Percentiles rank a stretch among this genome's conserved stretches.
These are phyloP conservation scores for Cystoisospora suis DNA, from an alignment of 169 alveolate species.

Conservation along the genomic window DNA sequence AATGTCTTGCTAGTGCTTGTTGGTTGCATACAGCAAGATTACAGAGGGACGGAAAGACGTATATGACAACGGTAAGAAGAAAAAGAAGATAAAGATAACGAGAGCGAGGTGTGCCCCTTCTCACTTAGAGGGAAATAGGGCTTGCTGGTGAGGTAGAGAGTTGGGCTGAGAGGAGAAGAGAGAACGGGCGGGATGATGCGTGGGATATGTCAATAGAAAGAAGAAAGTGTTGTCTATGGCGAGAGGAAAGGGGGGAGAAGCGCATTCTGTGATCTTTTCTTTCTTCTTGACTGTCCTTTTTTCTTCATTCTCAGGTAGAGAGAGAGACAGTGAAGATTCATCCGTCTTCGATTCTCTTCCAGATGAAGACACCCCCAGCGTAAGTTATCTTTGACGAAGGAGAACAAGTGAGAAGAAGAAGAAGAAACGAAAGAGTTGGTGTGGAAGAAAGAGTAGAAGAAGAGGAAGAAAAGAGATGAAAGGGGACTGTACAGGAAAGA, in stretches of 20 bases:
- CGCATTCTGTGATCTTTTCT: background rate
- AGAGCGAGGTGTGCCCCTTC: background rate
- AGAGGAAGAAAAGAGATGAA: background rate
- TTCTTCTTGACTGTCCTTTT: background rate
- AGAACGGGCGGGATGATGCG: too few species aligned
- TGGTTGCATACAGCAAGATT: conserved; percentile 40
- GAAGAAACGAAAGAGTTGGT: background rate
- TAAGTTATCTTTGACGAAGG: too few species aligned
- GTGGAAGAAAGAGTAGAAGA: background rate
- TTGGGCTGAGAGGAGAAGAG: too few species aligned
- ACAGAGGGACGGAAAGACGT: conserved; percentile 27
- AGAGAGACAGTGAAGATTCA: background rate
- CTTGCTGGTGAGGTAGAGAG: too few species aligned
- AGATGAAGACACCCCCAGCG: background rate
- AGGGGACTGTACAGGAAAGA: too few species aligned
- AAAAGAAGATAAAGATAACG: background rate
- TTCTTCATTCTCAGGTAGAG: background rate
- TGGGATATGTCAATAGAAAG: background rate
- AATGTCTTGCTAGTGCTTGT: conserved; percentile 37
- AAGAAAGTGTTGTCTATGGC: background rate
- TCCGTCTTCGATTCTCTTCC: conserved; percentile 16
- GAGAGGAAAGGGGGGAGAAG: background rate
- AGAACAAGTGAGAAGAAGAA: background rate
- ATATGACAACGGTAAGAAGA: conserved; percentile 22
- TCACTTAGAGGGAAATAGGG: background rate